phyloP scores from a whole-genome alignment of 73 alveolate genomes.

The Urostyla sp. region DNA sequence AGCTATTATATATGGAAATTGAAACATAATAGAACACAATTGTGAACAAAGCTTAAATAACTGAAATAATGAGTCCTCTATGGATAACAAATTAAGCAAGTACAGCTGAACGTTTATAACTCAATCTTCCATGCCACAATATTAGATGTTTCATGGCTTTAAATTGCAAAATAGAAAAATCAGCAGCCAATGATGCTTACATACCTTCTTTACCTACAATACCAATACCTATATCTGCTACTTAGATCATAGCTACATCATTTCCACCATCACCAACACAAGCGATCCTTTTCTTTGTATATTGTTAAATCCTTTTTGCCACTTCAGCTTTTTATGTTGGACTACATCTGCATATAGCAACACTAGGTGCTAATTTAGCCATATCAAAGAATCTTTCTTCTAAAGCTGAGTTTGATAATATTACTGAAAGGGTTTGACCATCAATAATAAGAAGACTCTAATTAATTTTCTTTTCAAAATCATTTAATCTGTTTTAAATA shows the following conservation, averaged over 20 bases:
- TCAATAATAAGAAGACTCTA: slow-evolving; percentile 54
- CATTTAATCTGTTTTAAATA: slow-evolving; percentile 47
- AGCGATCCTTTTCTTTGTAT: slow-evolving; percentile 67
- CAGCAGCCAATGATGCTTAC: slow-evolving; percentile 85
- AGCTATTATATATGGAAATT: slow-evolving; percentile 97
- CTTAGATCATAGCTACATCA: slow-evolving; percentile 76
- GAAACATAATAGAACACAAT: slow-evolving; percentile 92
- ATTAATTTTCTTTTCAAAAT: slow-evolving; percentile 57
- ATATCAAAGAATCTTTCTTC: slow-evolving; percentile 55
- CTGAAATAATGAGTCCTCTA: slow-evolving; percentile 96
- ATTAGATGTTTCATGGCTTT: slow-evolving; percentile 71
- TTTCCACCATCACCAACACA: slow-evolving; percentile 84
- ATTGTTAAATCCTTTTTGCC: slow-evolving; percentile 59
- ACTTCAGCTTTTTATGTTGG: slow-evolving; percentile 82
- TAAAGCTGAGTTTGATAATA: neutral
- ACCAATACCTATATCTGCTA: slow-evolving; percentile 83
- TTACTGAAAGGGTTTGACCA: slow-evolving; percentile 35
- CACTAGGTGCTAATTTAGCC: slow-evolving; percentile 55
- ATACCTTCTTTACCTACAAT: slow-evolving; percentile 95
- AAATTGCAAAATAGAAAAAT: slow-evolving; percentile 81
- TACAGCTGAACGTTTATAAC: slow-evolving; percentile 76
- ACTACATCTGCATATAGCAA: slow-evolving; percentile 77
- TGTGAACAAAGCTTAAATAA: slow-evolving; percentile 92
- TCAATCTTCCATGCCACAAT: slow-evolving; percentile 87
- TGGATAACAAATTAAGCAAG: slow-evolving; percentile 94